Conservation (phyloP, 2,329 filamentous ascomycete genomes). For the Daldinia sp. region DNA sequence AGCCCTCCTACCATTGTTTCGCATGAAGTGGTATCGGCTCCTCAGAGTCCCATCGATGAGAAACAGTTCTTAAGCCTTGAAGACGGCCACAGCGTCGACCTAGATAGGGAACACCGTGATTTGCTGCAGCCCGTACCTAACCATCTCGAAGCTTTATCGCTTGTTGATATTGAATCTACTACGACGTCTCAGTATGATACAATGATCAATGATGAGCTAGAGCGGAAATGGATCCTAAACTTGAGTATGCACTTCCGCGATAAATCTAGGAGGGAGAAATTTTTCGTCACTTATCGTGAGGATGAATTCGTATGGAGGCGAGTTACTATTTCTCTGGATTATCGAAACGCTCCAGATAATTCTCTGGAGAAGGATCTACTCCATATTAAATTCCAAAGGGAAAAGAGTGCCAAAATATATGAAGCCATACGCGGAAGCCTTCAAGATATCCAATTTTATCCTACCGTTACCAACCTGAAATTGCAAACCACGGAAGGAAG, state of each 20-base stretch:
- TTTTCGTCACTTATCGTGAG: conserved; percentile 95
- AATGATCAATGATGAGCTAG: conserved; percentile 80
- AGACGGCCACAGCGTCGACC: conserved; percentile 31
- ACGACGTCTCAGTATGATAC: conserved; percentile 66
- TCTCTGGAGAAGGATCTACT: conserved; percentile 88
- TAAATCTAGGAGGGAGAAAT: conserved; percentile 91
- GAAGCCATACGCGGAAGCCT: conserved; percentile 93
- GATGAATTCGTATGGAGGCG: conserved; percentile 80
- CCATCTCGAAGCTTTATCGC: conserved; percentile 37
- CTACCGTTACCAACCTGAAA: conserved; percentile 95
- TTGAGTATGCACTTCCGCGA: conserved; percentile 98
- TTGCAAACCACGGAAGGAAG: conserved; percentile 87
- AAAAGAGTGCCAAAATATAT: conserved; percentile 93
- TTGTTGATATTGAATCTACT: conserved; percentile 56
- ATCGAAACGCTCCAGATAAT: conserved; percentile 78
- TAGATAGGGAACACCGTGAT: conserved; percentile 43
- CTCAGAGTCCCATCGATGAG: conserved; percentile 48
- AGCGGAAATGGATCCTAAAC: conserved; percentile 93
- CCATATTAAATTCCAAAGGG: conserved; percentile 80
- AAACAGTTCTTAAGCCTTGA: conserved; percentile 44
- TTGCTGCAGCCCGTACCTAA: conserved; percentile 35
- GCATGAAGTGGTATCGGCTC: conserved; percentile 42
- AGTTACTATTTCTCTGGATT: conserved; percentile 93
- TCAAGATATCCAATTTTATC: conserved; percentile 93
- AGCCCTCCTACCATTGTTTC: conserved; percentile 38